A percentile compares a stretch with the other conserved stretches of the same genome.
Evolutionary conservation across 2,329 filamentous ascomycete genomes (phyloP).

Genomic region (Colletotrichum noveboracense): DNA sequence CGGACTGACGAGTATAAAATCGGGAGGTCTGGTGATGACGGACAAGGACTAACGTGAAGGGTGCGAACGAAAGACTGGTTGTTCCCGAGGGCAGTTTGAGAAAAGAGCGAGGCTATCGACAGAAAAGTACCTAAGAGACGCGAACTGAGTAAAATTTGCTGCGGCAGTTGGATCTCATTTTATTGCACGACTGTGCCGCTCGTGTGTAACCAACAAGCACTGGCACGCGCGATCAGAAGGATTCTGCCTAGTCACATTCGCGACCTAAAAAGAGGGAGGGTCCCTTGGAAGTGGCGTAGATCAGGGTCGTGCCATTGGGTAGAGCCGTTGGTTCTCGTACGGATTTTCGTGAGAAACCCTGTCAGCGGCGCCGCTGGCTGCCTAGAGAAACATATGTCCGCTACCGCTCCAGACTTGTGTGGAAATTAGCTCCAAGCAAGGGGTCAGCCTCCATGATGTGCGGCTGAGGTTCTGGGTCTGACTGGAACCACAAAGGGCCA

Average conservation of each 20-base stretch:
- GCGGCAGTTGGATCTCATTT: conserved; percentile 5
- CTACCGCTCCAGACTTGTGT: neutral
- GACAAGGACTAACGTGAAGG: neutral
- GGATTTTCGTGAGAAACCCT: neutral
- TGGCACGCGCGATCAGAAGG: neutral
- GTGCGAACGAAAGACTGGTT: neutral
- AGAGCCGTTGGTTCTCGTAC: neutral
- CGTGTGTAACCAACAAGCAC: neutral
- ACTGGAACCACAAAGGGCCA: neutral
- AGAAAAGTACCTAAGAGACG: neutral
- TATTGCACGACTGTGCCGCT: conserved; percentile 9
- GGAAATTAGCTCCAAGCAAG: neutral
- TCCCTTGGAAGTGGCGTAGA: neutral
- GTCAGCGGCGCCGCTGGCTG: neutral
- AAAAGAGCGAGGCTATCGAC: neutral
- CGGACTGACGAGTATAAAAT: neutral
- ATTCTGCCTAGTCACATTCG: neutral
- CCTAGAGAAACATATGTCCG: neutral
- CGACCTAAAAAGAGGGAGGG: neutral
- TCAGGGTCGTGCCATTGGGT: neutral
- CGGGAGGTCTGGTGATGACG: neutral
- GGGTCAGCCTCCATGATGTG: neutral
- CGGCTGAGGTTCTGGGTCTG: neutral
- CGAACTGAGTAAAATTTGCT: neutral
- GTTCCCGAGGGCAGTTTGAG: neutral